Base-by-base conservation (phyloP, 805 yeast species). In the Debaryomyces castellii region DNA sequence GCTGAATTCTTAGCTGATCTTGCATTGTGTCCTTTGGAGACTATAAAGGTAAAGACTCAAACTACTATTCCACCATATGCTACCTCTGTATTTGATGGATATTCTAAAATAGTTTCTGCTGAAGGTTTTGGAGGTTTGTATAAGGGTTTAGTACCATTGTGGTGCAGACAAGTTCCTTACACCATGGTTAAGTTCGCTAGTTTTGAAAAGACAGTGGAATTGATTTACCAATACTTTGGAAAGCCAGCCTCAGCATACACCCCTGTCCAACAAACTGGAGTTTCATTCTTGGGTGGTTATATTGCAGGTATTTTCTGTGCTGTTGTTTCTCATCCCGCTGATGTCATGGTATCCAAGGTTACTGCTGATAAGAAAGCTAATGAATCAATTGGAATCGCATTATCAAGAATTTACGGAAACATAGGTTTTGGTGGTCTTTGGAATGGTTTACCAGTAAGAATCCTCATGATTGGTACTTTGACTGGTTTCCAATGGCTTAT, bases 261-360 rank as follows among this genome's bases (percentile, higher is more conserved):
- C 10, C 67, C 83, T 36, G 54, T 83, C 36, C 85, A 85, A 60
- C 97, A 94, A 70, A 92, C 97, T 18, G 96, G 97, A 42, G 96
- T 94, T 34, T 89, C 96, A 20, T 94, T 92, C 73, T 74, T 83
- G 40, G 97, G 96, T 67, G 98, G 99, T 64, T 92, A 92, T 73
- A 80, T 92, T 62, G 99, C 98, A 9, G 99, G 98, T 83, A 84
- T 94, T 45, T 81, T 91, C 73, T 92, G 97, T 76, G 98, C 99
- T 6, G 73, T 87, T 43, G 94, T 91, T 14, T 91, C 97, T 22
- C 97, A 94, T 67, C 99, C 99, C 17, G 98, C 98, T n/a, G 99
- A 92, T 68, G 97, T 92, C 27, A 85, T 94, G 96, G 98, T 92
- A 21, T 87, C 96, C 40, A 88, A 90, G 77, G 82, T 94, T 59